Evolutionary conservation across 495 filamentous ascomycete species (phyloP), one percentile per base, ranked within the genome.

Genomic region (Pseudomonodictys pantanalensis): DNA sequence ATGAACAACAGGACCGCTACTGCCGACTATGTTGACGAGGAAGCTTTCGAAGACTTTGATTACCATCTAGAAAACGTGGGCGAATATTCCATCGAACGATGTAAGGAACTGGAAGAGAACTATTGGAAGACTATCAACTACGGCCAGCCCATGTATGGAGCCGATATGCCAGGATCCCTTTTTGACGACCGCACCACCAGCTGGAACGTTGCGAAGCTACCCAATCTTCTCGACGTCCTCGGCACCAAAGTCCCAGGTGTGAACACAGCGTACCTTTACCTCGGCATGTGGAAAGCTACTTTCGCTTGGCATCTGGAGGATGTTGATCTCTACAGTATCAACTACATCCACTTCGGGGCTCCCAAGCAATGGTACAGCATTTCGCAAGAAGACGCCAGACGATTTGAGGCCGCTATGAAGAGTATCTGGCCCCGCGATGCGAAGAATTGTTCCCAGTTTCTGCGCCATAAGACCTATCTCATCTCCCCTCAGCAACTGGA

Each of bases 361-460:
- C 93, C 93, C 3, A 98, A 98, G 71, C 93, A 98, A 69, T 98
- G 93, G 93, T 98, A 98, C 75, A 96, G 91, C 71, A 98, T 98
- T 58, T 95, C 92, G 1, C 95, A 97, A 70, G 87, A 87, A 53
- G 93, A 98, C 73, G 93, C 93, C n/a, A 80, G 89, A 46, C 83
- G 86, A 9, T 98, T 98, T 70, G 93, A 98, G 73, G 84, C 86
- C 8, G 92, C 90, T 44, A 98, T 98, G 93, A 91, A 89, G 69
- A 90, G 83, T 56, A 89, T 96, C 51, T 98, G 91, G 90, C 89
- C 92, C 2, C 88, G 85, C 25, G 95, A 97, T 69, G 89, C 92
- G n/a, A 98, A 97, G 73, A 91, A 89, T 44, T 98, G 93, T 68
- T 86, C 91, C 60, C 93, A 98, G 65, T 98, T 98, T 70, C 81